These are phyloP conservation scores for Colletotrichum australisinense DNA, from an alignment of 2,329 filamentous ascomycete genomes.

Conservation along the genomic window DNA sequence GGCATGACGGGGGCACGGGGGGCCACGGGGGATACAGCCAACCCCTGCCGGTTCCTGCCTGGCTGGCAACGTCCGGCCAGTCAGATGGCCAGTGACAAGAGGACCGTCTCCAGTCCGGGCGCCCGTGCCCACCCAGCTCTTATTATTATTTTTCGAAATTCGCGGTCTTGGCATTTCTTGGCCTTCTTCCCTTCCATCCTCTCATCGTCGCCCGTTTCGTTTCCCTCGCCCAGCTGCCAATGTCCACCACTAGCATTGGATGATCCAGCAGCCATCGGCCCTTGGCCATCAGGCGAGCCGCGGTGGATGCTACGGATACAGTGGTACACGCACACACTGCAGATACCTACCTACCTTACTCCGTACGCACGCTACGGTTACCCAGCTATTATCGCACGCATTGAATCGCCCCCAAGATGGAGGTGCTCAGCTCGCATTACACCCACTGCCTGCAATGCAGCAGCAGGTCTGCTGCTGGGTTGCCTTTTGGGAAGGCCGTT, in stretches of 20 bases:
- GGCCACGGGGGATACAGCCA: neutral
- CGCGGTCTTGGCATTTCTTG: conserved; percentile 33
- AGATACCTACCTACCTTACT: neutral
- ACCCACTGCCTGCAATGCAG: neutral
- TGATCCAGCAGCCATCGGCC: neutral
- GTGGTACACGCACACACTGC: neutral
- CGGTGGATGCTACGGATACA: neutral
- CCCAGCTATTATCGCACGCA: neutral
- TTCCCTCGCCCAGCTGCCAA: neutral
- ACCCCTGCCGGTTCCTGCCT: neutral
- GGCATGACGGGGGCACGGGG: neutral
- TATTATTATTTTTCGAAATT: conserved; percentile 31
- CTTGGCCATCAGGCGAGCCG: neutral
- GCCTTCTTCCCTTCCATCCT: conserved; percentile 27
- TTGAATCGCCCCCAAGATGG: neutral
- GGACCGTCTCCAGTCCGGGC: conserved; percentile 2
- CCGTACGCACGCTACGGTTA: too few relatives aligned
- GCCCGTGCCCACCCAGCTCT: conserved; percentile 22
- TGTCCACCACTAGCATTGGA: neutral
- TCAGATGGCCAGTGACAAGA: neutral
- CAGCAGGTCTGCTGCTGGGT: neutral
- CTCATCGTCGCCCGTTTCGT: conserved; percentile 25
- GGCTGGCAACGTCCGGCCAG: conserved; percentile 2
- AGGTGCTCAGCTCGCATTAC: neutral
- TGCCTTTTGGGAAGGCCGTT: neutral